These are phyloP conservation scores for Globisporangium cystogenes DNA, from an alignment of 352 stramenopile species.

Conservation along the genomic window DNA sequence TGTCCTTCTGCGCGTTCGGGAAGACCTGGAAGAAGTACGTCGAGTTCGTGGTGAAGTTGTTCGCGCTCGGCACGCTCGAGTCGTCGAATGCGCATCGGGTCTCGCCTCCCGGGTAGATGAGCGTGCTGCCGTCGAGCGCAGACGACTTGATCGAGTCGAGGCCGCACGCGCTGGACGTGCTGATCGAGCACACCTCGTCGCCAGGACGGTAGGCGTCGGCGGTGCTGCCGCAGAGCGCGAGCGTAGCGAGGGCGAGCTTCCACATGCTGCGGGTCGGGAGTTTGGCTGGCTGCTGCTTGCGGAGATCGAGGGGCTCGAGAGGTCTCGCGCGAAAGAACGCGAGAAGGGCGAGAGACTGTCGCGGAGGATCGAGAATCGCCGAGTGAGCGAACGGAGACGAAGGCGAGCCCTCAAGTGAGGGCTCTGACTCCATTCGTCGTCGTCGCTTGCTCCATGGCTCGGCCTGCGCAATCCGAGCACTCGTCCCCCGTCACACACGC, in stretches of 20 bases:
- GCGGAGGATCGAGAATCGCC: not conserved
- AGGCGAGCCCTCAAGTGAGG: no score
- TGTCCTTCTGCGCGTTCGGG: slow-evolving; percentile 36
- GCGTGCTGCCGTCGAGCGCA: slow-evolving; percentile 32
- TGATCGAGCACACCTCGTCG: slow-evolving; percentile 55
- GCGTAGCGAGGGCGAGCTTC: slow-evolving; percentile 23
- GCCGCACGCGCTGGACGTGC: slow-evolving; percentile 34
- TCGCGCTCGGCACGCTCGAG: slow-evolving; percentile 28
- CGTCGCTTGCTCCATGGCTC: not conserved
- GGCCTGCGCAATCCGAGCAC: not conserved
- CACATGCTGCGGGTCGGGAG: slow-evolving; percentile 15
- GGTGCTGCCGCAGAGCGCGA: slow-evolving; percentile 15
- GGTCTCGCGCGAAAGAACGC: not conserved
- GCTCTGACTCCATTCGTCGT: not conserved
- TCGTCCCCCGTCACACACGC: not conserved
- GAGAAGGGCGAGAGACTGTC: not conserved
- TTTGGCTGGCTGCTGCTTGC: not conserved
- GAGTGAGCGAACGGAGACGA: not conserved
- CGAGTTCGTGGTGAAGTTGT: slow-evolving; percentile 36
- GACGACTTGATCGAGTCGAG: slow-evolving; percentile 46
- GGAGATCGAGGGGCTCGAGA: not conserved
- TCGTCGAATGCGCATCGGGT: slow-evolving; percentile 60
- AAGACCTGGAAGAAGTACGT: slow-evolving; percentile 81
- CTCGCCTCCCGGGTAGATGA: slow-evolving; percentile 51
- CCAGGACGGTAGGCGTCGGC: slow-evolving; percentile 23